Conservation (phyloP, 768 basidiomycete species). For the Clitopilus hobsonii region DNA sequence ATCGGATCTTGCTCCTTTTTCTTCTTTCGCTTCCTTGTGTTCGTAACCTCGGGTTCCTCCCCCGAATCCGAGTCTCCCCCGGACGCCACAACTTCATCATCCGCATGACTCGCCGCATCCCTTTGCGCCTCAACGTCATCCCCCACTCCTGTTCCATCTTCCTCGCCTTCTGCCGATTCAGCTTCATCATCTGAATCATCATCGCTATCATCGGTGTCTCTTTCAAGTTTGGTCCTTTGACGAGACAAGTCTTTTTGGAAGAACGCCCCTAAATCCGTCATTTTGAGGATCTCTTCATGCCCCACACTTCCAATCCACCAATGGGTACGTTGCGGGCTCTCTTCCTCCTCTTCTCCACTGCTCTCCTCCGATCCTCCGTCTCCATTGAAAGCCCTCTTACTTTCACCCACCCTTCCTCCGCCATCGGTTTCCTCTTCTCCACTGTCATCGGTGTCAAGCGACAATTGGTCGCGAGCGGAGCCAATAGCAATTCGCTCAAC, state of each 20-base stretch:
- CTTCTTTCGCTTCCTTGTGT: constrained; percentile 49
- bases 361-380: background rate
- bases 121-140: constrained; percentile 18
- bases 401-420: constrained; percentile 5
- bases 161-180: constrained; percentile 20
- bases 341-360: constrained; percentile 11
- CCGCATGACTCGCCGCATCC: constrained; percentile 11
- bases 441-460: constrained; percentile 19
- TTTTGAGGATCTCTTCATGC: constrained; percentile 80
- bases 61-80: constrained; percentile 19
- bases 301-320: constrained; percentile 93
- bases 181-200: constrained; percentile 13
- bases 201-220: constrained; percentile 23
- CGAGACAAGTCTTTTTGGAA: constrained; percentile 39
- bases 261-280: constrained; percentile 81
- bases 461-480: constrained; percentile 27
- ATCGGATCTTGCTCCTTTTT: constrained; percentile 50
- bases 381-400: constrained; percentile 6
- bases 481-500: constrained; percentile 80
- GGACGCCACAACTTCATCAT: constrained; percentile 2
- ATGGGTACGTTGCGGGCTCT: constrained; percentile 23
- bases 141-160: constrained; percentile 8
- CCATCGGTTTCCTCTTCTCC: constrained; percentile 1
- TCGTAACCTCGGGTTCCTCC: constrained; percentile 23
- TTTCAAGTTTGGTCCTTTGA: constrained; percentile 31